Base-by-base conservation (phyloP, 1,284 basidiomycete genomes). In the Phlebopus sp. region DNA sequence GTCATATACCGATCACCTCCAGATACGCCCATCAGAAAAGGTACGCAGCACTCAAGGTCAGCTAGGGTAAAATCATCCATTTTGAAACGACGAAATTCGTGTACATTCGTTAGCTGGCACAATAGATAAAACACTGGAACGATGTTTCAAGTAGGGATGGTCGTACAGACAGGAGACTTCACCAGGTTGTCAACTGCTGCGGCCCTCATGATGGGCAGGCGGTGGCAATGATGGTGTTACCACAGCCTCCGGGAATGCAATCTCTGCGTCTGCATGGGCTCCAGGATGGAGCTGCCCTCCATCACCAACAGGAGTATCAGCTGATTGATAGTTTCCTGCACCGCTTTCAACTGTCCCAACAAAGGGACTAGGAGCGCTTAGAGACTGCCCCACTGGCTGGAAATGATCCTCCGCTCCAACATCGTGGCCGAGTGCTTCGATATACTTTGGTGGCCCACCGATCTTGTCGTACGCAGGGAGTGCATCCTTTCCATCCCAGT, bases 371-470 rank as follows among this genome's bases (percentile, higher is more conserved):
- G 46, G 21, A 5, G 9, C 27, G 15, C 5, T 14, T 1, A 30
- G 36, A 15, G 39, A 23, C 9, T 39, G 51, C 14, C 7, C 18
- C 37, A 2, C 42, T n/a, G n/a, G n/a, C n/a, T n/a, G n/a, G n/a
- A n/a, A n/a, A n/a, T n/a, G n/a, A n/a, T n/a, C 35, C 4, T 46
- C 49, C 7, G 45, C 39, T 51, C 42, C 42, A 32, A 15, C 3
- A 23, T 23, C 17, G 32, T 18, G n/a, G 21, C 51, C 47, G 21
- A 52, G 32, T 2, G 51, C 42, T 37, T 70, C 69, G 1, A 59
- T 37, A 53, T 77, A 77, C 46, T 69, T 71, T 14, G 76, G 75
- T 14, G 75, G 75, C 8, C 72, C 65, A 30, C 74, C 76, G 17
- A 57, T 40, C 11, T 54, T 59, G 34, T 76, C 69, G 38, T 77